These are phyloP conservation scores for Dalbergia oliveri DNA, from an alignment of 306 rosid genomes.

Conservation along the genomic window DNA sequence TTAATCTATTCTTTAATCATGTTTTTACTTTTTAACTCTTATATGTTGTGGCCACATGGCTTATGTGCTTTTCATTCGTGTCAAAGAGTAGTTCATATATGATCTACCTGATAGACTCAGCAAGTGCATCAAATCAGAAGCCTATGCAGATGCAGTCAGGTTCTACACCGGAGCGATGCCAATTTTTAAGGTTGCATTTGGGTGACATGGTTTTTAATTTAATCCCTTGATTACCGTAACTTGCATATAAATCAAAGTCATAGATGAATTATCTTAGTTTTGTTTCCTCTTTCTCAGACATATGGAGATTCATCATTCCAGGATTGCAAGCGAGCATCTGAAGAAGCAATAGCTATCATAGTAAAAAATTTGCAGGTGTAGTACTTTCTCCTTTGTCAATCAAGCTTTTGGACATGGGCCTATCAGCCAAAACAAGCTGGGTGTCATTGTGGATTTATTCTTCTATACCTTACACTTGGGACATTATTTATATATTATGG, in stretches of 20 bases:
- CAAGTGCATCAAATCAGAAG: conserved; percentile 88
- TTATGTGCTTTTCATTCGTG: conserved; percentile 43
- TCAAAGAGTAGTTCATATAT: conserved; percentile 82
- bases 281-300: conserved; percentile 56
- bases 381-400: conserved; percentile 31
- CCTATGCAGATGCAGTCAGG: conserved; percentile 92
- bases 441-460: conserved; percentile 17
- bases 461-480: not conserved
- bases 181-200: conserved; percentile 76
- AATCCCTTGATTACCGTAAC: conserved; percentile 38
- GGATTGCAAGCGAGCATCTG: conserved; percentile 93
- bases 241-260: conserved; percentile 26
- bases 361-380: conserved; percentile 81
- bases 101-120: conserved; percentile 92
- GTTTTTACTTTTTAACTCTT: not conserved
- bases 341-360: conserved; percentile 80
- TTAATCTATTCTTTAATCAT: not conserved
- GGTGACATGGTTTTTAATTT: conserved; percentile 37
- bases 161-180: conserved; percentile 94
- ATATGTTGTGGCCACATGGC: conserved; percentile 29
- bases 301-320: conserved; percentile 92
- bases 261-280: conserved; percentile 38
- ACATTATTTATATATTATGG: not conserved
- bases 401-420: not conserved
- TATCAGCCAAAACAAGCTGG: conserved; percentile 24